phyloP scores from a whole-genome alignment of 176 grass and related monocot species.

The Poa pratensis region DNA sequence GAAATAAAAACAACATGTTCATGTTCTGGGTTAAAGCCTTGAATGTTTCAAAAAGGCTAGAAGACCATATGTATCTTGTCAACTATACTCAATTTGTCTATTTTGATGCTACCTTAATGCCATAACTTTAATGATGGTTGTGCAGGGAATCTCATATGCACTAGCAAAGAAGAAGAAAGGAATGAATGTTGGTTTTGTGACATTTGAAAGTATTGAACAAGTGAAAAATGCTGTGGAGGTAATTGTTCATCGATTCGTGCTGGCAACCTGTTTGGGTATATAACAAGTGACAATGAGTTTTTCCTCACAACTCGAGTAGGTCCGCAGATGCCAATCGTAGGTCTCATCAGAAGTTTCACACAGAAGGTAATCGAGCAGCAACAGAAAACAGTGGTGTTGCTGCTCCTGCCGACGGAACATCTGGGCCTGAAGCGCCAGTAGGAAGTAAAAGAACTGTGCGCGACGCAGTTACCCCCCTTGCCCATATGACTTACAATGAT shows the following conservation, averaged over 20 bases:
- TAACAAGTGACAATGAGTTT: neutral
- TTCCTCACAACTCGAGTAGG: conserved; percentile 41
- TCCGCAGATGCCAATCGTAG: conserved; percentile 77
- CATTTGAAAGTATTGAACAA: conserved; percentile 68
- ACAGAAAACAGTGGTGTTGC: no score
- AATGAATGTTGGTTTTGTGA: conserved; percentile 93
- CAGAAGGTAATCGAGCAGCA: no score
- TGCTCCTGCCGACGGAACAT: no score
- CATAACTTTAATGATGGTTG: conserved; percentile 8
- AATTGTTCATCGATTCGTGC: conserved; percentile 34
- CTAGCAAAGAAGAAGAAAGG: conserved; percentile 87
- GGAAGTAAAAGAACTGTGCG: conserved; percentile 66
- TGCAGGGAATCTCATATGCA: conserved; percentile 73
- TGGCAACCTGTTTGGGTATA: neutral
- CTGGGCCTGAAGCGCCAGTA: conserved; percentile 28
- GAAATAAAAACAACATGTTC: neutral
- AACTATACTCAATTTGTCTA: neutral
- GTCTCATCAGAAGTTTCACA: no score
- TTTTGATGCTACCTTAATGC: conserved; percentile 14
- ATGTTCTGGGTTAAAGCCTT: neutral
- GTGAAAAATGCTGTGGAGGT: conserved; percentile 75
- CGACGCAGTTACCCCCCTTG: conserved; percentile 78
- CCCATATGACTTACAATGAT: conserved; percentile 78
- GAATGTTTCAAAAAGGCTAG: neutral
- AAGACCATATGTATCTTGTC: neutral